These are phyloP conservation scores for Melampsora americana DNA, from an alignment of 1,284 basidiomycete species.

Conservation along the genomic window DNA sequence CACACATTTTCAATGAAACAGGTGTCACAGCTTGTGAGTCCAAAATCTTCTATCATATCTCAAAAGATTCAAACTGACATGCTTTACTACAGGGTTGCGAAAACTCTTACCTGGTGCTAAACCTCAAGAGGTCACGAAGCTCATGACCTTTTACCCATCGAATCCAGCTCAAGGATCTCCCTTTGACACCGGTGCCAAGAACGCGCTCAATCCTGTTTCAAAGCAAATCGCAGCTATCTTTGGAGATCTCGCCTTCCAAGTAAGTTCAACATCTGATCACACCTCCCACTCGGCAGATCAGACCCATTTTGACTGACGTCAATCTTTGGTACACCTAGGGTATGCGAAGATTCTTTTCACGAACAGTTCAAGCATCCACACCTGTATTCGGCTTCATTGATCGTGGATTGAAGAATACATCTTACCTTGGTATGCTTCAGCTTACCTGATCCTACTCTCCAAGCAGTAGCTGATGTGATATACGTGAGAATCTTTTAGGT, in stretches of 20 bases:
- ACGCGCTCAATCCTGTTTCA: not conserved
- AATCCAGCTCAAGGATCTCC: not conserved
- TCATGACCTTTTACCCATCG: not conserved
- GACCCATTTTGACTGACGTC: not conserved
- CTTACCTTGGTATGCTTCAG: not conserved
- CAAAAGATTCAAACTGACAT: too few relatives aligned
- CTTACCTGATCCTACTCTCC: not conserved
- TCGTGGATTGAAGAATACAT: not conserved
- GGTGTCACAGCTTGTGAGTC: not conserved
- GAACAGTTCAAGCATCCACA: not conserved
- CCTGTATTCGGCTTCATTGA: not conserved
- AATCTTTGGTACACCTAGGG: not conserved
- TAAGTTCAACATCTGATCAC: not conserved
- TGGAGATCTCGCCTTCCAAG: conserved; percentile 2
- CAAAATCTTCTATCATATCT: too few relatives aligned
- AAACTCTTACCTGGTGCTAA: not conserved
- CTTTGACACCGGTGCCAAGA: not conserved
- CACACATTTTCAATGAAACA: not conserved
- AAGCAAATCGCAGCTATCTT: not conserved
- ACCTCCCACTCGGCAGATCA: too few relatives aligned
- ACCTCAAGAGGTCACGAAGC: not conserved
- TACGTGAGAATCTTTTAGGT: not conserved
- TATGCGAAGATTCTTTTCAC: not conserved
- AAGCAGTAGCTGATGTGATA: too few relatives aligned
- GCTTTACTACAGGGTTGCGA: not conserved